A percentile compares a stretch with the other conserved stretches of the same genome.
phyloP scores from a whole-genome alignment of 108 stramenopile species.

The Conticribra weissflogii region DNA sequence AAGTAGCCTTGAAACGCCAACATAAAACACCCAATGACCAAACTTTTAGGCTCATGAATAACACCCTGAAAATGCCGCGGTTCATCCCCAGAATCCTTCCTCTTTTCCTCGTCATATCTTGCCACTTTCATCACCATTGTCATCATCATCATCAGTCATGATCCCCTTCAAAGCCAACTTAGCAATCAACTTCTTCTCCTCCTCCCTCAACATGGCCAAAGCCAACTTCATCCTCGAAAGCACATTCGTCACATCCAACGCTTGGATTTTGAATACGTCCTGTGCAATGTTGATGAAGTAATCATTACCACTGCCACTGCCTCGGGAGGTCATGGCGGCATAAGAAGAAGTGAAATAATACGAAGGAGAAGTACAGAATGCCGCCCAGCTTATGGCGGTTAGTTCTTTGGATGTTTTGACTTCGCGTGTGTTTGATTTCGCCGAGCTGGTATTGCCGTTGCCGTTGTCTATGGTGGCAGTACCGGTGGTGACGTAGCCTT shows the following conservation, averaged over 20 bases:
- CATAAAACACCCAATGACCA: too few relatives aligned
- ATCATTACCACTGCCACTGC: too few relatives aligned
- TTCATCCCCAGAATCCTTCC: too few relatives aligned
- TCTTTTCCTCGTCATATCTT: too few relatives aligned
- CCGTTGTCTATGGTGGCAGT: conserved; percentile 8
- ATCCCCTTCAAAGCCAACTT: conserved; percentile 62
- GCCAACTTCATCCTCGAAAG: conserved; percentile 71
- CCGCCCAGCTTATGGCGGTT: conserved; percentile 83
- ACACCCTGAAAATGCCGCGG: too few relatives aligned
- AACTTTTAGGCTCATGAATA: too few relatives aligned
- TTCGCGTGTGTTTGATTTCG: not conserved
- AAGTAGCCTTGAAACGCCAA: too few relatives aligned
- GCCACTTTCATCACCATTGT: too few relatives aligned
- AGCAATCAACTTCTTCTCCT: conserved; percentile 53
- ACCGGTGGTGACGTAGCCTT: conserved; percentile 27
- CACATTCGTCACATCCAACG: conserved; percentile 65
- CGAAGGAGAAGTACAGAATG: conserved; percentile 63
- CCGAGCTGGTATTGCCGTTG: conserved; percentile 8
- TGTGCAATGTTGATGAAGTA: conserved; percentile 38
- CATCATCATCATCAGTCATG: too few relatives aligned
- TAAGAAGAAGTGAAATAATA: too few relatives aligned
- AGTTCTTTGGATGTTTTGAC: conserved; percentile 67
- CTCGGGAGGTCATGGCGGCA: too few relatives aligned
- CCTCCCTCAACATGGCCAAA: conserved; percentile 66
- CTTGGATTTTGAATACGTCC: conserved; percentile 58